phyloP scores from a whole-genome alignment of 2,329 filamentous ascomycete species.

The Biscogniauxia sp. region DNA sequence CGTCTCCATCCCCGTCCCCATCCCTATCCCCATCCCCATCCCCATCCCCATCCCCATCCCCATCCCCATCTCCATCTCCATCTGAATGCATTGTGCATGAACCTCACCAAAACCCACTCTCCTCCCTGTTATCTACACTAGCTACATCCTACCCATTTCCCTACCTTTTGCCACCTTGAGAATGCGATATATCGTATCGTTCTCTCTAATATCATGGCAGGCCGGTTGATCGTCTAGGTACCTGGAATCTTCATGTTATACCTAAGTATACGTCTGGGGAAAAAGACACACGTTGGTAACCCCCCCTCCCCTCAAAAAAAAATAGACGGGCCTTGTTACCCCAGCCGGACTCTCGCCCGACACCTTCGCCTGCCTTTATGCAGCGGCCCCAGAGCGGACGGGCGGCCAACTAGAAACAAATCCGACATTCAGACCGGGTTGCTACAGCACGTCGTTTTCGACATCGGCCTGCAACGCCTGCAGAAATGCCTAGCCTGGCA shows the following conservation, averaged over 20 bases:
- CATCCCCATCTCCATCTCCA: neutral
- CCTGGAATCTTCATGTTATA: neutral
- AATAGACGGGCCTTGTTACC: neutral
- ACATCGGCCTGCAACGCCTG: neutral
- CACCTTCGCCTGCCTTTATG: neutral
- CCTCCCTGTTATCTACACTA: neutral
- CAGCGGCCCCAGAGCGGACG: neutral
- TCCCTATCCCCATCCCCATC: neutral
- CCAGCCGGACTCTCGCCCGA: neutral
- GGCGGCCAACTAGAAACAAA: neutral
- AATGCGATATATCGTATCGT: too few relatives aligned
- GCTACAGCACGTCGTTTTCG: neutral
- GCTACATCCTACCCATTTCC: neutral
- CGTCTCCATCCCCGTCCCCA: neutral
- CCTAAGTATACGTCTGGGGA: too few relatives aligned
- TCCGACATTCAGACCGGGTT: neutral
- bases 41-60: neutral
- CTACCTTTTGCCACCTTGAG: too few relatives aligned
- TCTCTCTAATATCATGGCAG: neutral
- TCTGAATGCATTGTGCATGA: neutral
- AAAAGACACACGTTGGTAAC: neutral
- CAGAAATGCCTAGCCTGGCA: neutral
- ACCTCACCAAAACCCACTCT: neutral
- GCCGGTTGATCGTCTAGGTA: neutral
- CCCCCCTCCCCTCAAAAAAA: too few relatives aligned